Conservation (phyloP, 345 rosid genomes). For the Eucalyptus urophylla region DNA sequence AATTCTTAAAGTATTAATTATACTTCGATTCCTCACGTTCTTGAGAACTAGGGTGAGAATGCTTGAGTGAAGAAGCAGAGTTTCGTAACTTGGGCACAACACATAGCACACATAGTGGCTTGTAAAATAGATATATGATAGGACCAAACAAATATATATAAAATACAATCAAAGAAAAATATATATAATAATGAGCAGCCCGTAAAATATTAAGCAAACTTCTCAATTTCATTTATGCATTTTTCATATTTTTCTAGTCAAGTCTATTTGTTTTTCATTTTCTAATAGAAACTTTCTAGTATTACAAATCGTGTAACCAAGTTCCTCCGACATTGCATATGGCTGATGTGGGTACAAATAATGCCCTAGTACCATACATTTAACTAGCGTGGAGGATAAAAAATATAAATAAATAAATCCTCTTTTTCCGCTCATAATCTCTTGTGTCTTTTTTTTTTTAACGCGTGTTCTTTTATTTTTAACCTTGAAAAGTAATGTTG, state of each 20-base stretch:
- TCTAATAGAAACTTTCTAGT: neutral
- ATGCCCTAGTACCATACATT: no score
- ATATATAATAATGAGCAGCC: neutral
- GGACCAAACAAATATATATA: no score
- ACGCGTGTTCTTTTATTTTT: neutral
- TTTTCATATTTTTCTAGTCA: neutral
- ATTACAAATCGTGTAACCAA: neutral
- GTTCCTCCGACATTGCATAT: neutral
- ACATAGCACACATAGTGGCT: rapidly evolving
- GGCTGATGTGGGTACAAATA: rapidly evolving
- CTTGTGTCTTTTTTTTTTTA: no score
- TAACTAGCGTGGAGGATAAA: no score
- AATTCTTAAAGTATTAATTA: neutral
- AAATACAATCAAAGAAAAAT: neutral
- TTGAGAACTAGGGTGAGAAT: no score
- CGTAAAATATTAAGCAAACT: rapidly evolving
- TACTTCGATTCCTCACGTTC: neutral
- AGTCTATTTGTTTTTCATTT: neutral
- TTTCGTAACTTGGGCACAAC: no score
- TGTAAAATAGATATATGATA: no score
- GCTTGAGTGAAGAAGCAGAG: no score
- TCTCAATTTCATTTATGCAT: neutral
- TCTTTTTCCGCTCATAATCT: no score
- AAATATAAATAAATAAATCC: no score
- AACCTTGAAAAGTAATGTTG: no score